Base-by-base conservation (phyloP, 2,329 filamentous ascomycete species). In the Fusarium sterilihyphosum region DNA sequence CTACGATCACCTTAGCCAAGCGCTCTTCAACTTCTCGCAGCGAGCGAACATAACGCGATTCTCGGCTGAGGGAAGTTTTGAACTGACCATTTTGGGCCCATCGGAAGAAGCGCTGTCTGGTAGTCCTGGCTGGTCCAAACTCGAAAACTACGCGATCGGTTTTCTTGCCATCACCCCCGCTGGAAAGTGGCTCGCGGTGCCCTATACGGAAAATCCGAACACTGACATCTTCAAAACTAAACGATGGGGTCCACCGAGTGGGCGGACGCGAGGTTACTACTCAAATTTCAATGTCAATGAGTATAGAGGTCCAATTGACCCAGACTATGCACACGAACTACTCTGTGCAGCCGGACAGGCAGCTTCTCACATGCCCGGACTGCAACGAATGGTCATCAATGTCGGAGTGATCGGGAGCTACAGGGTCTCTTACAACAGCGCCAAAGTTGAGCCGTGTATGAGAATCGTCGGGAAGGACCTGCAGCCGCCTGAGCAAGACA, bases 301-400 rank as follows among this genome's bases (percentile, higher is more conserved):
- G 17, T 70, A 65, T 14, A 64, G 67, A 41, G 67, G 67, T 10
- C 66, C 67, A 3, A 43, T 65, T 10, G 60, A 70, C 9, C 37
- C 66, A 20, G 47, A 46, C 13, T 70, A 58, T 22, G 66, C 60
- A 17, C 46, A 65, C 6, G 14, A 9, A 11, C 37, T 65, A 9
- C 22, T 70, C 14, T 58, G 41, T 17, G 24, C 31, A 1, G 60
- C 53, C n/a, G 67, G 66, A 6, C 44, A 38, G 24, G 49, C 60
- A 33, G 66, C 66, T 8, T 37, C 41, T 11, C 37, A 46, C 1
- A 70, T 70, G 67, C 66, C 66, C 2, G 6, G 31, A 5, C 35
- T 70, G 11, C 59, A 29, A 17, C 24, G 31, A 2, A 56, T 70
- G 31, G 3, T 49, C 0, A 33, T 70, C 20, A 56, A 65, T 16